Base-by-base conservation (phyloP, 2,329 filamentous ascomycete species). In the Neofusicoccum parvum region DNA sequence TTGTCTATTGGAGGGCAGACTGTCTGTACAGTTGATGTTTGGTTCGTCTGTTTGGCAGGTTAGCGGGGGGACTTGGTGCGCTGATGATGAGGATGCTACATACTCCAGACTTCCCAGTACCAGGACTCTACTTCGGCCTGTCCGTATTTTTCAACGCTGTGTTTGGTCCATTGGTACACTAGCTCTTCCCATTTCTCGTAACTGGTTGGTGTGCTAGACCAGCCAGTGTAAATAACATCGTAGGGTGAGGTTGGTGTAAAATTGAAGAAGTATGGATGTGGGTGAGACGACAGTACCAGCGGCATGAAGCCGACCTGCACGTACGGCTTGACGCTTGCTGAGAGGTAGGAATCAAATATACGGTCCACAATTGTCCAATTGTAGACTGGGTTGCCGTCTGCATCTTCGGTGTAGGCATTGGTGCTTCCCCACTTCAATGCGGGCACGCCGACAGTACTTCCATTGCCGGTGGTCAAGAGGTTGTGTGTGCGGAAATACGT, bases 61-160 rank as follows among this genome's bases (percentile, higher is more conserved):
- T 11, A 41, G 39, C 9, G 1, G 39, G 15, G 39, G 39, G 39
- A 1, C 39, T 41, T 7, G 11, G 39, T 7, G 15, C 39, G 15
- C 15, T 14, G 14, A n/a, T n/a, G 15, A 1, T n/a, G 43, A 46
- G 14, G 43, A 3, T 23, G 20, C 14, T 14, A 15, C 43, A n/a
- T n/a, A 46, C 43, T 65, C 62, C 62, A 65, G 15, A 65, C 32
- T 53, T 65, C 62, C 62, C 62, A 65, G 27, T 59, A 65, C 62
- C 62, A 65, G 15, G 50, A 58, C 20, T 59, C 43, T 1, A 65
- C 50, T 15, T 65, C 62, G 11, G 20, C 50, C 12, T n/a, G 20
- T 10, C 62, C 62, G 12, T 65, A 59, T n/a, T 37, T 23, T 17
- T 43, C 62, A 5, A 65, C 50, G 37, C 1, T 17, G 39, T 65